Base-by-base conservation (phyloP, 805 yeast species). In the Starmerella lactis-condensi region DNA sequence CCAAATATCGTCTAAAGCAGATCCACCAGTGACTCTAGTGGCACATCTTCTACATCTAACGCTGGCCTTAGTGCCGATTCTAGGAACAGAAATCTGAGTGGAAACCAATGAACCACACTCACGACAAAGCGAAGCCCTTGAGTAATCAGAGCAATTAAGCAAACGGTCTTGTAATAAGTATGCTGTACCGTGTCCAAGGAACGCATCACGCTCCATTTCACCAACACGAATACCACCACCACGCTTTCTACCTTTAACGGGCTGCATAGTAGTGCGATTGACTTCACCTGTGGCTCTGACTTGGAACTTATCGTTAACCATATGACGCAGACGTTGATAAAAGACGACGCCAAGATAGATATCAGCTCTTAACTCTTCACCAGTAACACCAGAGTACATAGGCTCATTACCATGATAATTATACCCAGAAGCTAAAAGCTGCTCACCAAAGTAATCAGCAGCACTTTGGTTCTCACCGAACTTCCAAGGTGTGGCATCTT, bases 221-320 rank as follows among this genome's bases (percentile, higher is more conserved):
- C 98, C 98, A 24, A 89, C 92, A 67, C 98, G 91, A 46, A 89
- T 89, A 75, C 98, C 98, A 60, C 98, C 98, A 43, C 76, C 72
- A 62, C 96, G 72, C 73, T 89, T 89, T 62, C 98, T 75, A 50
- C 98, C 98, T 62, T 89, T 89, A 34, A 89, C 98, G 24, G 98
- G 98, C 65, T 89, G 98, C 95, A 85, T 82, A 12, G 96, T 89
- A 53, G 89, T 67, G 22, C 89, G 70, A 57, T 85, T 85, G 17
- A 89, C 96, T 5, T 96, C 96, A 52, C 98, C 98, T 12, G 98
- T 89, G 4, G 95, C 79, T 61, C 98, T 76, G 31, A 89, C 98
- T 63, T 89, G 98, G 77, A 82, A 89, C 68, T 89, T 89, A 55
- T 89, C 98, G 64, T 89, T 89, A 42, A 89, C 98, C 98, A 89